These are phyloP conservation scores for Talaromyces rugulosus DNA, from an alignment of 2,329 filamentous ascomycete genomes.

Conservation along the genomic window DNA sequence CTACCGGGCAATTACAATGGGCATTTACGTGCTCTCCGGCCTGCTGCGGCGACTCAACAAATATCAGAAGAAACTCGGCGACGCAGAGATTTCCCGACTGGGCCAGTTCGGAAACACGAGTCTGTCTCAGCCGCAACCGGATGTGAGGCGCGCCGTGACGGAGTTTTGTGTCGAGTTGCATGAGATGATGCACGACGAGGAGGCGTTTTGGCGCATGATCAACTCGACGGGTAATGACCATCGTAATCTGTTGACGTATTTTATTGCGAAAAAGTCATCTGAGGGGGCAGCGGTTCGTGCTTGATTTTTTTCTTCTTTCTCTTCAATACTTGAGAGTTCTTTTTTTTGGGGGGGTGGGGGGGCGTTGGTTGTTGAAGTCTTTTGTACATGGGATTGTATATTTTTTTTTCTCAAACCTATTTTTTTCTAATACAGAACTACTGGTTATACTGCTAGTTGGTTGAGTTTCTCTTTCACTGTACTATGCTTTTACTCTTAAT, in stretches of 20 bases:
- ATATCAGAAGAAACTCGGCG: conserved; percentile 15
- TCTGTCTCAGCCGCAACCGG: conserved; percentile 30
- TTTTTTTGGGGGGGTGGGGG: not conserved
- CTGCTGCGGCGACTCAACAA: conserved; percentile 24
- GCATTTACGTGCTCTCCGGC: conserved; percentile 26
- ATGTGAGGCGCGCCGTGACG: conserved; percentile 35
- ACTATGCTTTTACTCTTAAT: not conserved
- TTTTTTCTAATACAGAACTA: not conserved
- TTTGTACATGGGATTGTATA: not conserved
- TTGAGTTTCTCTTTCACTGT: not conserved
- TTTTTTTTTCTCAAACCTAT: not conserved
- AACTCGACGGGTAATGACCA: conserved; percentile 19
- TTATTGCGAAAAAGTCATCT: conserved; percentile 18
- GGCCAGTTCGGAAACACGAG: conserved; percentile 30
- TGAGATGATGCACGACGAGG: conserved; percentile 22
- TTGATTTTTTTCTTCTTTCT: not conserved
- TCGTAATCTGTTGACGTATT: conserved; percentile 25
- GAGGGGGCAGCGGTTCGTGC: not conserved
- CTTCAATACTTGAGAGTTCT: not conserved
- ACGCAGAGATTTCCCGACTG: conserved; percentile 22
- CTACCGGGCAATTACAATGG: conserved; percentile 32
- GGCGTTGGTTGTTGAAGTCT: not conserved
- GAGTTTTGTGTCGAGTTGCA: conserved; percentile 25
- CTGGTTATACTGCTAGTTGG: not conserved
- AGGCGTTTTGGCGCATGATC: conserved; percentile 22